Percentiles rank a stretch among this genome's conserved stretches.
These are phyloP conservation scores for Vaccinium vitisidaea DNA, from an alignment of 148 eudicot genomes.

Conservation along the genomic window DNA sequence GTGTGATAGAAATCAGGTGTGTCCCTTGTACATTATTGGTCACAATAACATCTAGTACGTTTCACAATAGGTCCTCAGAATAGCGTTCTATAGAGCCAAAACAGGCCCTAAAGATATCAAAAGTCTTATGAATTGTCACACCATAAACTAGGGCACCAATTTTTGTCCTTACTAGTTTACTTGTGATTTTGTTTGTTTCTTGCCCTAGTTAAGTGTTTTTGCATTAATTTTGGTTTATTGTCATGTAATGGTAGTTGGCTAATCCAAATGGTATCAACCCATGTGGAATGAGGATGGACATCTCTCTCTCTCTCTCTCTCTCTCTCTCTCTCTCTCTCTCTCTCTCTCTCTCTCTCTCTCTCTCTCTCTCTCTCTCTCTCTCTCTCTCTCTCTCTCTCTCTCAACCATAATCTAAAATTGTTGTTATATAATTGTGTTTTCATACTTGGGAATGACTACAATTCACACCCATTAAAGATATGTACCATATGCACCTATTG, in stretches of 20 bases:
- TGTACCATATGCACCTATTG: too few species aligned
- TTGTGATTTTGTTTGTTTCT: conserved; percentile 13
- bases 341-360: not conserved
- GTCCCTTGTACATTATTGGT: too few species aligned
- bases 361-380: not conserved
- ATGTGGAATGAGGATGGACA: conserved; percentile 23
- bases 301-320: not conserved
- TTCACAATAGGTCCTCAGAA: too few species aligned
- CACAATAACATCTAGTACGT: too few species aligned
- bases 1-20: too few species aligned
- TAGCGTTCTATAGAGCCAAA: too few species aligned
- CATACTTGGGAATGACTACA: too few species aligned
- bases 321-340: not conserved
- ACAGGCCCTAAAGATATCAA: too few species aligned
- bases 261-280: conserved; percentile 34
- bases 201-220: not conserved
- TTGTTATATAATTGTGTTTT: too few species aligned
- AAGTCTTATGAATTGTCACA: too few species aligned
- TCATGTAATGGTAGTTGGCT: conserved; percentile 19
- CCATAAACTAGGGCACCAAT: too few species aligned
- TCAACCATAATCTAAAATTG: not conserved
- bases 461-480: too few species aligned
- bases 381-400: not conserved
- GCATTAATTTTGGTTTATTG: not conserved
- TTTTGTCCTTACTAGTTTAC: conserved; percentile 12